phyloP scores from a whole-genome alignment of 2,329 filamentous ascomycete genomes.

The Pseudogymnoascus sp. region DNA sequence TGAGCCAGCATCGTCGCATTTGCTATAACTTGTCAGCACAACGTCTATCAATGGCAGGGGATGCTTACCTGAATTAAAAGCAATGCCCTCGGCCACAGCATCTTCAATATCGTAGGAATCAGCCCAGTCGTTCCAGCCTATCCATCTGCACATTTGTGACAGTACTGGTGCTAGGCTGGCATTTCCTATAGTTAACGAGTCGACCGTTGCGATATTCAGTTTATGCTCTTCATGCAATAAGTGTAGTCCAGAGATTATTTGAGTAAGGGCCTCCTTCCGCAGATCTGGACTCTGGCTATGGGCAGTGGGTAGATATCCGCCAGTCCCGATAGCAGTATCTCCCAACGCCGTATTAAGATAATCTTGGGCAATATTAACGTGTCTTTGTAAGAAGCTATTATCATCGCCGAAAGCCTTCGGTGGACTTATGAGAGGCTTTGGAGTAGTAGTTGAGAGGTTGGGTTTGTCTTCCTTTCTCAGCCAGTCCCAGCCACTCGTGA shows the following conservation, averaged over 20 bases:
- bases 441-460: neutral
- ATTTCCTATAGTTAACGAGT: conserved; percentile 37
- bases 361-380: conserved; percentile 54
- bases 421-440: neutral
- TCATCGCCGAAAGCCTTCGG: conserved; percentile 38
- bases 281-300: conserved; percentile 39
- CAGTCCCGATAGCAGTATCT: conserved; percentile 41
- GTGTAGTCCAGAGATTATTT: conserved; percentile 71
- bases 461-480: conserved; percentile 49
- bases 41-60: neutral
- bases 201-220: conserved; percentile 55
- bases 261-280: conserved; percentile 53
- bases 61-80: conserved; percentile 38
- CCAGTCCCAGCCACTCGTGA: conserved; percentile 64
- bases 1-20: conserved; percentile 32
- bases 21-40: conserved; percentile 10
- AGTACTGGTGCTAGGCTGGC: conserved; percentile 63
- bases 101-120: conserved; percentile 56
- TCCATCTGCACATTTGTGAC: conserved; percentile 74
- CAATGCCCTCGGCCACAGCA: conserved; percentile 42
- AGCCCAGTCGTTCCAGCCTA: conserved; percentile 64
- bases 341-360: conserved; percentile 57
- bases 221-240: conserved; percentile 86
- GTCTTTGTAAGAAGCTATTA: conserved; percentile 42
- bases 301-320: conserved; percentile 61